phyloP scores from a whole-genome alignment of 148 eudicot genomes.

The Chenopodium suecicum region DNA sequence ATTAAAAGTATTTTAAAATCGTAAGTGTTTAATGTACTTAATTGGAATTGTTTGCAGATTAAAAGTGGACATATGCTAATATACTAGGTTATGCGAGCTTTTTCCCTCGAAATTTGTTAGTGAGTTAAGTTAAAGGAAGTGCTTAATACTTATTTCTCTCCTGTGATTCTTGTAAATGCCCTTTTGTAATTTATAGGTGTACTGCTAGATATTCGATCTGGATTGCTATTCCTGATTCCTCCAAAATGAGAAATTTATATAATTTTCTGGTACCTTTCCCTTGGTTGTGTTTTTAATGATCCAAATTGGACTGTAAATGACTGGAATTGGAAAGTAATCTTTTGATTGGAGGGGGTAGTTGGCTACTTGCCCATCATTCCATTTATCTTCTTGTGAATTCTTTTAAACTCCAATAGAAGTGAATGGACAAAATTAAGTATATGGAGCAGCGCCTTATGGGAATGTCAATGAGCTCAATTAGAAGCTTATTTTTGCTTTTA shows the following conservation, averaged over 20 bases:
- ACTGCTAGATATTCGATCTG: not conserved
- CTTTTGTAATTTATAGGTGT: not conserved
- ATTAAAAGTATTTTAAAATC: not conserved
- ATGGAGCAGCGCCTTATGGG: not conserved
- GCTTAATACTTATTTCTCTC: not conserved
- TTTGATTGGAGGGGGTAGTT: no score
- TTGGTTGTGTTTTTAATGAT: no score
- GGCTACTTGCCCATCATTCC: not conserved
- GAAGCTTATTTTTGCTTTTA: not conserved
- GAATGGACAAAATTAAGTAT: not conserved
- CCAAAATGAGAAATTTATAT: not conserved
- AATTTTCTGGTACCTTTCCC: not conserved
- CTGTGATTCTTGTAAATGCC: not conserved
- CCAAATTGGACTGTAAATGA: no score
- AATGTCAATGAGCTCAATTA: not conserved
- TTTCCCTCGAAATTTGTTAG: not conserved
- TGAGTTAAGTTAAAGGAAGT: not conserved
- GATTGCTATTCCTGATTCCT: not conserved
- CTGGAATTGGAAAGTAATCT: no score
- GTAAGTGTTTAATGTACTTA: no score
- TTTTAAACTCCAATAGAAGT: not conserved
- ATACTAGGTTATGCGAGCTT: not conserved
- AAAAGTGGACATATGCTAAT: not conserved
- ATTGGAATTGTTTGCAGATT: not conserved
- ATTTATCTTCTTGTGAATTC: not conserved